Evolutionary conservation across 257 asterid species (phyloP), one percentile per base, ranked within the genome.

Genomic region (Anisodus tanguticus): DNA sequence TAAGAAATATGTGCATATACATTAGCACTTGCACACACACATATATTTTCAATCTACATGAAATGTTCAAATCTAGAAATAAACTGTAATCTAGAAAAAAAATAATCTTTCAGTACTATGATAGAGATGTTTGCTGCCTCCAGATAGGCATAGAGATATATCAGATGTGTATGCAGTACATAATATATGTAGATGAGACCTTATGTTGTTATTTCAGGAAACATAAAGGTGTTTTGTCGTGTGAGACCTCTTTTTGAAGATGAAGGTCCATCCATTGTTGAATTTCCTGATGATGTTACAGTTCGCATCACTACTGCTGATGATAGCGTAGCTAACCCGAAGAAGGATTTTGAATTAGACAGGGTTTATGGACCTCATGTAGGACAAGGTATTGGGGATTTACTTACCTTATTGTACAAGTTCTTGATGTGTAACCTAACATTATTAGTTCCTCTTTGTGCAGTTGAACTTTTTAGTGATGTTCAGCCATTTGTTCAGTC

Each of bases 351-450:
- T 87, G 99, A 97, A 89, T 93, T 97, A 88, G 99, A 97, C 87
- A 89, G 95, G 88, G 99, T 97, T 88, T 95, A 93, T 91, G 99
- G 98, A 78, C 98, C 99, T 88, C 99, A 97, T 89, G 91, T 97
- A 86, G 97, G 95, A 74, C 99, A 97, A 94, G 98, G 99, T 96
- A 85, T 79, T 76, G 22, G 16, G 43, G n/a, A 59, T 80, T 37
- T 62, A 64, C 43, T 86, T 47, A 68, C 82, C 69, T 37, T 7
- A n/a, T 71, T 85, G 83, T 82, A 67, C 47, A 6, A 31, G 49
- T 15, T 86, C 70, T 81, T 85, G 71, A 85, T 43, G 55, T 83
- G 35, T 19, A 84, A 74, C 84, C 86, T 91, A 86, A 90, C 90
- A 70, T 67, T 22, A 69, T 63, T 68, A 79, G 69, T 84, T 86